Conservation (phyloP, 2,329 filamentous ascomycete genomes). For the Alternaria angustiovoidea region DNA sequence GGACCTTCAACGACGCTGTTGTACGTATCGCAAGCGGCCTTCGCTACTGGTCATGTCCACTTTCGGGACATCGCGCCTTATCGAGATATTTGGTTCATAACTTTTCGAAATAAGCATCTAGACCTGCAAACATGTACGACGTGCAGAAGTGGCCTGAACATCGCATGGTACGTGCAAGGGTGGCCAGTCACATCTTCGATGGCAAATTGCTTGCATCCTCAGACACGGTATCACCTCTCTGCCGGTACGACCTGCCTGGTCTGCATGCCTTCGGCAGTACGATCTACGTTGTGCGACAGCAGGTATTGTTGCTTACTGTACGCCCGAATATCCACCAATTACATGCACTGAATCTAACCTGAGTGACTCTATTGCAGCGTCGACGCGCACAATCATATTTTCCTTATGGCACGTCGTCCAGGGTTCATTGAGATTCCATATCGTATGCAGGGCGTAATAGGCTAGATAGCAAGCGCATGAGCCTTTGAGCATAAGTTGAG, state of each 20-base stretch:
- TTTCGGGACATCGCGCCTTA: neutral
- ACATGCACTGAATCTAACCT: neutral
- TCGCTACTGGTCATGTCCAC: neutral
- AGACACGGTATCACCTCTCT: too few species aligned
- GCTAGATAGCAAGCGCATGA: neutral
- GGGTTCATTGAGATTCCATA: neutral
- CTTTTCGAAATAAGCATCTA: neutral
- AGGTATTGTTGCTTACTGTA: neutral
- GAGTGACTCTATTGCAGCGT: neutral
- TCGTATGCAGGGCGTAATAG: neutral
- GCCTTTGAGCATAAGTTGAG: neutral
- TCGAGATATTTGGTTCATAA: neutral
- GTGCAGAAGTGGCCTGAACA: neutral
- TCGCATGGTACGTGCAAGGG: neutral
- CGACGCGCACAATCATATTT: neutral
- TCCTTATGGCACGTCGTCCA: neutral
- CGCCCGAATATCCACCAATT: neutral
- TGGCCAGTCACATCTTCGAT: neutral
- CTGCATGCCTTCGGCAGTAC: neutral
- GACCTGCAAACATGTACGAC: neutral
- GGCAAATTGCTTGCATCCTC: neutral
- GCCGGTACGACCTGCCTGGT: neutral
- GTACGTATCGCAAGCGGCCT: neutral
- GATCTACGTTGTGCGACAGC: neutral
- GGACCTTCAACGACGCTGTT: neutral